These are phyloP conservation scores for Pneumocystis carinii DNA, from an alignment of 1,139 yeast genomes.

Conservation along the genomic window DNA sequence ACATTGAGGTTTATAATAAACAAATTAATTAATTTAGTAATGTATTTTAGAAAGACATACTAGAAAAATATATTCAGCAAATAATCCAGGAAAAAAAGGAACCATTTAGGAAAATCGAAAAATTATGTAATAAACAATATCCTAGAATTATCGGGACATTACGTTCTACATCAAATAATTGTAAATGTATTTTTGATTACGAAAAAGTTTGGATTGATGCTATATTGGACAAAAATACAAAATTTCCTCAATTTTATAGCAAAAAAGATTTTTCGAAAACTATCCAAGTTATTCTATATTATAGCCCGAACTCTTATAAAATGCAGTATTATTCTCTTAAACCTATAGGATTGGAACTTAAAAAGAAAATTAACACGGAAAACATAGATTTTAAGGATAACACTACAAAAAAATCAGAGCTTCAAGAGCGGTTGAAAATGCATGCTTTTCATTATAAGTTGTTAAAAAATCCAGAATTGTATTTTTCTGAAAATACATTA, in stretches of 20 bases:
- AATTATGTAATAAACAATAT: constrained; percentile 6
- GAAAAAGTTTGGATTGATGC: constrained; percentile 4
- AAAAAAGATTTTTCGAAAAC: constrained; percentile 9
- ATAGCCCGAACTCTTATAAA: constrained; percentile 56
- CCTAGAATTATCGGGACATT: constrained; percentile 11
- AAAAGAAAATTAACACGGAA: constrained; percentile 23
- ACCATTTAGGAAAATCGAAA: constrained; percentile 5
- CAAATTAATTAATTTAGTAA: not conserved
- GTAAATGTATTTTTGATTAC: constrained; percentile 2
- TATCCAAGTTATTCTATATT: constrained; percentile 40
- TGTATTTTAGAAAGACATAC: constrained; percentile 5
- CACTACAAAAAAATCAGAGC: constrained; percentile 14
- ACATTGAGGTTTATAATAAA: constrained; percentile 2
- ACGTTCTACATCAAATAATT: not conserved
- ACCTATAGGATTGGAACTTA: constrained; percentile 56
- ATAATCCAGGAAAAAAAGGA: constrained; percentile 7
- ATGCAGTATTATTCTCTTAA: constrained; percentile 67
- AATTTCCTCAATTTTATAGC: constrained; percentile 8
- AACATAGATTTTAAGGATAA: constrained; percentile 22
- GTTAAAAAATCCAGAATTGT: constrained; percentile 11
- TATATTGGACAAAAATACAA: constrained; percentile 1
- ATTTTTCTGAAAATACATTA: constrained; percentile 15
- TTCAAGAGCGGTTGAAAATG: constrained; percentile 2
- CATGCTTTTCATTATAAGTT: constrained; percentile 11
- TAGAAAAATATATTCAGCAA: constrained; percentile 6